Base-by-base conservation (phyloP, 805 yeast genomes). In the Candida berthetii region DNA sequence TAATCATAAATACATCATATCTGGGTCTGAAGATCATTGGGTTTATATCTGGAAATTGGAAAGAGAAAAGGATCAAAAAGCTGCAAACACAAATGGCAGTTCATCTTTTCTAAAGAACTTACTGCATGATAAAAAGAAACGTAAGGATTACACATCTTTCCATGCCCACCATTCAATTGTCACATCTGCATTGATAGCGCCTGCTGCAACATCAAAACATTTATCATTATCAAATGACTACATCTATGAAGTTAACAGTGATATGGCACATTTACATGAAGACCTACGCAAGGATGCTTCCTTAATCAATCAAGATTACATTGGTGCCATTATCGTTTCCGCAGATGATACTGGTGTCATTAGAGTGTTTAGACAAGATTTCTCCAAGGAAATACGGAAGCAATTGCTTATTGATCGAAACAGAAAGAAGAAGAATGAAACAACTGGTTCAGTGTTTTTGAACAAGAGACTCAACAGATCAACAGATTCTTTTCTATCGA, bases 21-120 rank as follows among this genome's bases (percentile, higher is more conserved):
- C 85, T 7, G 96, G 96, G 0, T 84, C 95, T 11, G 96, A 90
- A 57, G 93, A 90, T 62, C 87, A 85, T 50, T 80, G 89, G 80
- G 76, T 85, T 13, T 90, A 89, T 54, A 64, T 86, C 11, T 91
- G 98, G 98, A 72, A 74, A 42, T 60, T 72, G 9, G 47, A 56
- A 18, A 63, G 59, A 35, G 55, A 55, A 5, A 58, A 49, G 11
- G 24, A 37, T 13, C 29, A 36, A 16, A 37, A 37, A n/a, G 10
- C 31, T n/a, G 37, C 50, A 32, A 27, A 27, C n/a, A 31, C 47
- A 16, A 50, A 51, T 18, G 39, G 40, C 18, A 35, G 40, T 15
- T 43, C 45, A 24, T 35, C 15, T 41, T 42, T 39, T 14, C 38
- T 48, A 15, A 48, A 48, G 34, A 42, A 37, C n/a, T 22, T 54